A percentile compares a stretch with the other conserved stretches of the same genome.
These are phyloP conservation scores for Cenchrus fungigraminus DNA, from an alignment of 176 grass and related monocot species.

Conservation along the genomic window DNA sequence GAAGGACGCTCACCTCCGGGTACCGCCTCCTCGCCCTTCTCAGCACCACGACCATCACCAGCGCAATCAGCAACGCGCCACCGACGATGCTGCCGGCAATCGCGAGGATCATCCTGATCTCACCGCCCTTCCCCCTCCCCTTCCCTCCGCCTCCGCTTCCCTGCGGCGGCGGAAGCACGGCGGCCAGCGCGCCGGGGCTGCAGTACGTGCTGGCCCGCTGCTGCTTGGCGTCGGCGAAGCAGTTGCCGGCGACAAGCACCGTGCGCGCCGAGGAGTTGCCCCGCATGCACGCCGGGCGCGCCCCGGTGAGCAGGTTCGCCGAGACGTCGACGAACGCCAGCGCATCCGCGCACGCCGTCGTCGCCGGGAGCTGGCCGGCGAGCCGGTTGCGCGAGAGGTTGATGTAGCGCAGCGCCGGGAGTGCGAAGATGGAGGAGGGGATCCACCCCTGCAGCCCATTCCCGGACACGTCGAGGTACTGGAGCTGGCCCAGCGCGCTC, in stretches of 20 bases:
- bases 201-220: constrained; percentile 74
- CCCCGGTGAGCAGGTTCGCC: constrained; percentile 73
- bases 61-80: constrained; percentile 55
- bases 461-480: constrained; percentile 65
- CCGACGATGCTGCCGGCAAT: constrained; percentile 67
- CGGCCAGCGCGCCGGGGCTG: constrained; percentile 68
- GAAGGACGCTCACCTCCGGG: constrained; percentile 42
- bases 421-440: constrained; percentile 68
- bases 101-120: constrained; percentile 57
- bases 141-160: constrained; percentile 1
- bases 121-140: constrained; percentile 44
- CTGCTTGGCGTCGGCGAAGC: constrained; percentile 57
- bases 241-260: constrained; percentile 73
- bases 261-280: constrained; percentile 52
- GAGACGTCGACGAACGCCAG: constrained; percentile 82
- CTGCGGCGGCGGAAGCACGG: constrained; percentile 63
- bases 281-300: constrained; percentile 68
- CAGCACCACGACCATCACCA: constrained; percentile 57
- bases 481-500: constrained; percentile 50
- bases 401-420: constrained; percentile 65
- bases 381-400: constrained; percentile 73
- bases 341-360: constrained; percentile 43
- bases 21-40: constrained; percentile 49
- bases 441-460: constrained; percentile 70
- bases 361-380: constrained; percentile 57